Evolutionary conservation across 2,329 filamentous ascomycete species (phyloP), one percentile per base, ranked within the genome.

Genomic region (Grosmannia serpens): DNA sequence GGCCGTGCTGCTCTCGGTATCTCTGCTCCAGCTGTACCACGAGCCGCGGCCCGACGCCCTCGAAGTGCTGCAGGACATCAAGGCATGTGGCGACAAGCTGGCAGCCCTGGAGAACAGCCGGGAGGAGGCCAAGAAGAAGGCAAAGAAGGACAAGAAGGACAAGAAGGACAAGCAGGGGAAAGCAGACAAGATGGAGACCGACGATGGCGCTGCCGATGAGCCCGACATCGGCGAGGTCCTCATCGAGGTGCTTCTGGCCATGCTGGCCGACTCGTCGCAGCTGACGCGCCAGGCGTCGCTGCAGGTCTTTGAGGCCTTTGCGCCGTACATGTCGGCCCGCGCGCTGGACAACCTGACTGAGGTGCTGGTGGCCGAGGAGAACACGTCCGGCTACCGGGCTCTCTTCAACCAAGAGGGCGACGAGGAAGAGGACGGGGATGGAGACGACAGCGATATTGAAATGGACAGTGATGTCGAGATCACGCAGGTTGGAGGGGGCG

Each of bases 1-100:
- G 59, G 86, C 87, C 24, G 78, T 96, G 41, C 79, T 97, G 1
- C 90, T 95, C 69, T 86, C 89, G 0, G 80, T 96, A 56, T 87
- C 90, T 0, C 82, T 96, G 17, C 78, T 97, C 58, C 90, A 96
- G 70, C 79, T 96, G 10, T 96, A 96, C 73, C 91, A 92, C 66
- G 89, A 90, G 53, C 64, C 64, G 27, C 91, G 96, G 60, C 79
- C 87, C 0, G 94, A 97, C 67, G 89, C 91, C 0, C 81, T 96
- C 26, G 85, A 87, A 54, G 86, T 94, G 61, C 75, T 96, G 10
- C 82, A 88, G 57, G 92, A 96, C 65, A 77, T 96, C n/a, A 82
- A 87, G 63, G 77, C 86, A 60, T 91, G 87, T 69, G 87, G 86
- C 60, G 79, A 87, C 50, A 85, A 84, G 66, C 77, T 87, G 55